Evolutionary conservation across 2,329 filamentous ascomycete genomes (phyloP).

Genomic region (Ramularia endophylla): DNA sequence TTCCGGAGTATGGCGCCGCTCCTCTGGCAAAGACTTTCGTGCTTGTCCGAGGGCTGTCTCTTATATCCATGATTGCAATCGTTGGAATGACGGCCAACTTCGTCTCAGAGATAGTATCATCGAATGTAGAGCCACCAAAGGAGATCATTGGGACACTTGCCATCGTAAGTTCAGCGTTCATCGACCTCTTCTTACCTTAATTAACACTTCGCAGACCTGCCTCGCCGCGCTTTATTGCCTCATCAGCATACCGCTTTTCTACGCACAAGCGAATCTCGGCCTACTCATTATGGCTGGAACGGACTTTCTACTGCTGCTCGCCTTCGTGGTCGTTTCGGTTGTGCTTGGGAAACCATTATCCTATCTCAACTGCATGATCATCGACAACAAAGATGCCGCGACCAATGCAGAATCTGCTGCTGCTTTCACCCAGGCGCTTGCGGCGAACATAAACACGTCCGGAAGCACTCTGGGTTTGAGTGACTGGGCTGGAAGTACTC

Average conservation of each 20-base stretch:
- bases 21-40: slow-evolving; percentile 72
- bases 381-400: slow-evolving; percentile 43
- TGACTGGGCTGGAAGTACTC: slow-evolving; percentile 55
- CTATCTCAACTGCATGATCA: slow-evolving; percentile 63
- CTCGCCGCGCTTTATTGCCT: slow-evolving; percentile 71
- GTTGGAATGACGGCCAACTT: slow-evolving; percentile 80
- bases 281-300: slow-evolving; percentile 64
- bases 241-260: slow-evolving; percentile 67
- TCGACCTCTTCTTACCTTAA: slow-evolving; percentile 10
- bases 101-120: slow-evolving; percentile 66
- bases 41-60: slow-evolving; percentile 63
- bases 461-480: slow-evolving; percentile 46
- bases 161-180: slow-evolving; percentile 56
- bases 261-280: slow-evolving; percentile 70
- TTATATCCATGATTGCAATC: slow-evolving; percentile 65
- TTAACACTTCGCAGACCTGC: slow-evolving; percentile 54
- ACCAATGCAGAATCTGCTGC: slow-evolving; percentile 44
- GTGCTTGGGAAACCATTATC: slow-evolving; percentile 75
- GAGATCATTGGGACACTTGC: slow-evolving; percentile 73
- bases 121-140: slow-evolving; percentile 59
- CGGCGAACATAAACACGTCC: slow-evolving; percentile 46
- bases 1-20: slow-evolving; percentile 59
- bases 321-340: slow-evolving; percentile 69
- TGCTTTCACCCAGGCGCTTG: slow-evolving; percentile 49
- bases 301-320: slow-evolving; percentile 66